phyloP scores from a whole-genome alignment of 2,329 filamentous ascomycete species.

The Torrubiella hemipterigena region DNA sequence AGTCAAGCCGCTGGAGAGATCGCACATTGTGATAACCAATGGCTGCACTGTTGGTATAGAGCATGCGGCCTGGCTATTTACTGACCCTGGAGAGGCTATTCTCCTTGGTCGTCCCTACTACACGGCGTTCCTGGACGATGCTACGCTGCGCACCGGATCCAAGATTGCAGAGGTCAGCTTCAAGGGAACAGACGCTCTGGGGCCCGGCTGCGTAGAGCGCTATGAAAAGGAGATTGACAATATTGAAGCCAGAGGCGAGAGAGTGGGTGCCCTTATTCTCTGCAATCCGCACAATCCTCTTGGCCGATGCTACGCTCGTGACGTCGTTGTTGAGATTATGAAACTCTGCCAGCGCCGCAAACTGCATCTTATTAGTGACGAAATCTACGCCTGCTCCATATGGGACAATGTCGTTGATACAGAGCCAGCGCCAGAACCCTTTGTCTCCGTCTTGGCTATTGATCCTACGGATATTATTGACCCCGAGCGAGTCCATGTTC shows the following conservation, averaged over 20 bases:
- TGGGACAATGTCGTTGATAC: constrained; percentile 27
- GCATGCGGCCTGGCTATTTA: constrained; percentile 24
- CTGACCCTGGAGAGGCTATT: constrained; percentile 25
- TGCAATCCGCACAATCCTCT: constrained; percentile 41
- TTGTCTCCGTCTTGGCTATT: constrained; percentile 34
- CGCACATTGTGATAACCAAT: constrained; percentile 24
- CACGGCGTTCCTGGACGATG: constrained; percentile 33
- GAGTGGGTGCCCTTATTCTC: constrained; percentile 35
- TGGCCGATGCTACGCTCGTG: constrained; percentile 31
- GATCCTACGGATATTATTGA: constrained; percentile 32
- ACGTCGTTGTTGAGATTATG: constrained; percentile 28
- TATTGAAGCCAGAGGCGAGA: constrained; percentile 22
- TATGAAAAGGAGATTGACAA: constrained; percentile 33
- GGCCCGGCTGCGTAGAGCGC: constrained; percentile 22
- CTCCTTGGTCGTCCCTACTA: constrained; percentile 33
- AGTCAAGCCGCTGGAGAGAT: constrained; percentile 14
- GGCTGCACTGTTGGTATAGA: constrained; percentile 29
- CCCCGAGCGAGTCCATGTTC: constrained; percentile 34
- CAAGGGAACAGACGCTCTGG: constrained; percentile 28
- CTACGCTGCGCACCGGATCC: constrained; percentile 27
- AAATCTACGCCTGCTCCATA: constrained; percentile 44
- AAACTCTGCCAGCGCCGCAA: constrained; percentile 33
- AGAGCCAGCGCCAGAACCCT: constrained; percentile 16
- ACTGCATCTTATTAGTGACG: constrained; percentile 44
- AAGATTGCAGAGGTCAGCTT: constrained; percentile 32